These are phyloP conservation scores for Aspergillus taichungensis DNA, from an alignment of 495 filamentous ascomycete genomes.

Conservation along the genomic window DNA sequence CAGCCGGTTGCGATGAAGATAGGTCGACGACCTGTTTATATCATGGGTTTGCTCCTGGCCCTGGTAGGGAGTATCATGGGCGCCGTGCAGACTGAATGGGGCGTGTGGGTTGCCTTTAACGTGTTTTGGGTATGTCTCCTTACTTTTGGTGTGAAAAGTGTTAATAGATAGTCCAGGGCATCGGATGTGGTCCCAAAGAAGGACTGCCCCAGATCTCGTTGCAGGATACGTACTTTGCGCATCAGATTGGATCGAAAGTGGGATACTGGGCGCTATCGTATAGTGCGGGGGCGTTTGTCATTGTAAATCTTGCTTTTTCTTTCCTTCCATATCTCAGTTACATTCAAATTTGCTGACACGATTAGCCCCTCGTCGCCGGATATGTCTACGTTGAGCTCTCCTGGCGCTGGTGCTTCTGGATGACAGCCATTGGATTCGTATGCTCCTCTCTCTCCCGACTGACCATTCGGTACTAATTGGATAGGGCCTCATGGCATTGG, in stretches of 20 bases:
- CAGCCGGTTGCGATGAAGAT: constrained; percentile 1
- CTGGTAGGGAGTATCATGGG: constrained; percentile 1
- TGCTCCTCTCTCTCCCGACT: neutral
- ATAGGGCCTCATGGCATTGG: neutral
- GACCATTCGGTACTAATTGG: neutral
- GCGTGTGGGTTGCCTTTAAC: neutral
- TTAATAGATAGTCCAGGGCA: neutral
- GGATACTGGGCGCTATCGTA: constrained; percentile 1
- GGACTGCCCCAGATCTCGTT: constrained; percentile 1
- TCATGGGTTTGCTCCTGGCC: neutral
- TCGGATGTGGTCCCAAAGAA: constrained; percentile 2
- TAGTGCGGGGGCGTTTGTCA: neutral
- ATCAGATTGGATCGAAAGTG: constrained; percentile 1
- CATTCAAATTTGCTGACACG: neutral
- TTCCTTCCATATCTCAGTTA: too few relatives aligned
- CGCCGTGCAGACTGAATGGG: neutral
- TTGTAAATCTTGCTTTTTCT: neutral
- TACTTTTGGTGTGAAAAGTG: neutral
- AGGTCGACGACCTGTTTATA: neutral
- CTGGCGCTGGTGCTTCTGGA: constrained; percentile 1
- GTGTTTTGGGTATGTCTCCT: neutral
- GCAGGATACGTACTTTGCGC: constrained; percentile 2
- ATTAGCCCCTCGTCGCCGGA: neutral
- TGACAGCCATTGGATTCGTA: neutral
- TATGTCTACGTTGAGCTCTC: neutral